Base-by-base conservation (phyloP, 192 early-diverging fungal genomes). In the Coemansia nantahalensis region DNA sequence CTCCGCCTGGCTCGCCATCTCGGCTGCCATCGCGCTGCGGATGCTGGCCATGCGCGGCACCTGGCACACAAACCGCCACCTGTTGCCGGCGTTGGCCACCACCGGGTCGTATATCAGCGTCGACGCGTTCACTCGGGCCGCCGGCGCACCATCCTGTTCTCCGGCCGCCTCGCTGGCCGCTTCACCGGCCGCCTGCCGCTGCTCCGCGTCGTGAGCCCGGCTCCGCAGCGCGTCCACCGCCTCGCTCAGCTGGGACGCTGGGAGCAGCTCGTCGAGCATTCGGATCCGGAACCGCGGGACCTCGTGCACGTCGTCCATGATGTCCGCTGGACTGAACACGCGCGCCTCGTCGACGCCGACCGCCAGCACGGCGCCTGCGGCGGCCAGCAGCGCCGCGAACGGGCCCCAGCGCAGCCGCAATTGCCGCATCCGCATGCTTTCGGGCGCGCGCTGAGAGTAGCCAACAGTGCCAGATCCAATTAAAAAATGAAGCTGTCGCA, bases 51-150 rank as follows among this genome's bases (percentile, higher is more conserved):
- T 50, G 8, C 57, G 57, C 1, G 86, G 84, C 38, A 85, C 79
- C 28, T 65, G 62, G 38, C 85, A 87, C 16, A 80, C 30, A 46
- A 79, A 82, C 23, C 39, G 47, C 56, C 51, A 66, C 10, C 38
- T 33, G 15, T 42, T 9, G 12, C 59, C 49, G 0, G 43, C 70
- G 8, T 35, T 30, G 8, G 60, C n/a, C 17, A 65, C 54, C 35
- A 74, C 8, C 3, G 69, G 57, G 35, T 73, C 69, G 40, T 65
- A 60, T 2, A 51, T 36, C 5, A 57, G 5, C 19, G 11, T 24
- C 0, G 48, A 30, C 26, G 8, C 37, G 31, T 38, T 54, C 17
- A 16, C 5, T 16, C 32, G 6, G 16, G 18, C 21, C 19, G 21
- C 16, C 1, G 40, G 18, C 22, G 11, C 22, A 12, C 26, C 26